Percentiles rank a stretch among this genome's conserved stretches.
phyloP scores from a whole-genome alignment of 306 rosid species.

The Lathyrus aphaca region DNA sequence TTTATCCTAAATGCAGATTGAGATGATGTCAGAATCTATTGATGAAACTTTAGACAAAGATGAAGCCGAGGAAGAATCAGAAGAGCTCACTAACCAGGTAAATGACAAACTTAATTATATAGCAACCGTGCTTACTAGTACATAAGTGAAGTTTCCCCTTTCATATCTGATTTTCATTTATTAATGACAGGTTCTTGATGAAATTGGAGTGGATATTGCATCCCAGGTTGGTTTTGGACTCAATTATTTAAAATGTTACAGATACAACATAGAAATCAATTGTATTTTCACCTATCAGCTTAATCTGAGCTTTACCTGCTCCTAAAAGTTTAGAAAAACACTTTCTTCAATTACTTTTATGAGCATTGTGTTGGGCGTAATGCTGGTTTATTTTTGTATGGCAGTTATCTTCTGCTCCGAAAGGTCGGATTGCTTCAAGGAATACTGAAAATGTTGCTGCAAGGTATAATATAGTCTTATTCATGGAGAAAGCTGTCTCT shows the following conservation, averaged over 20 bases:
- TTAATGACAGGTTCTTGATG: constrained; percentile 84
- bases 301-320: not conserved
- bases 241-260: not conserved
- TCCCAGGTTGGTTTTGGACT: constrained; percentile 73
- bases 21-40: constrained; percentile 98
- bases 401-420: constrained; percentile 95
- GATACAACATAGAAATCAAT: not conserved
- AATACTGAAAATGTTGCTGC: constrained; percentile 60
- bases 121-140: not conserved
- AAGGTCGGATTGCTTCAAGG: constrained; percentile 87
- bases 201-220: constrained; percentile 98
- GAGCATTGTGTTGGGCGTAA: constrained; percentile 36
- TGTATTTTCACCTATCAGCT: not conserved
- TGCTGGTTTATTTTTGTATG: constrained; percentile 24
- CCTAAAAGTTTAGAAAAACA: not conserved
- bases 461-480: constrained; percentile 46
- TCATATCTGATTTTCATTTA: constrained; percentile 31
- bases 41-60: constrained; percentile 98
- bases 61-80: constrained; percentile 98
- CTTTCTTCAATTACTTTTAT: constrained; percentile 5
- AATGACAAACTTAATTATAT: constrained; percentile 26
- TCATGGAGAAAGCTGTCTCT: not conserved
- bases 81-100: constrained; percentile 98
- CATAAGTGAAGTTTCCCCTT: not conserved
- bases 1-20: constrained; percentile 65